Evolutionary conservation across 73 alveolate species (phyloP).

Genomic region (Halteria grandinella): DNA sequence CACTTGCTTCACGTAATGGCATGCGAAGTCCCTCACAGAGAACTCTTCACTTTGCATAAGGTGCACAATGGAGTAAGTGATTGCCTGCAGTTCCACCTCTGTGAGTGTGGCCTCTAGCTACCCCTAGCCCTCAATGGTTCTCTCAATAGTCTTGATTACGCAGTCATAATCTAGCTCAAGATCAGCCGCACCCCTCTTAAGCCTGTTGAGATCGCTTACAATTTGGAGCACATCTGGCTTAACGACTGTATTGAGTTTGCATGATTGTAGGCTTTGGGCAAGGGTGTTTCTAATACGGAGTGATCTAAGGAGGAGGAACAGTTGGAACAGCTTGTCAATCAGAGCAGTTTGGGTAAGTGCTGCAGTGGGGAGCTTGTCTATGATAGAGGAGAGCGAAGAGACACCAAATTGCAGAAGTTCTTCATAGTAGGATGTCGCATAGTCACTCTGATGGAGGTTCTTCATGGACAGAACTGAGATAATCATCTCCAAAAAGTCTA

Average conservation of each 20-base stretch:
- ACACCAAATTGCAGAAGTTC: not conserved
- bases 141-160: constrained; percentile 20
- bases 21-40: constrained; percentile 24
- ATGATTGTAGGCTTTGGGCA: constrained; percentile 4
- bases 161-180: constrained; percentile 36
- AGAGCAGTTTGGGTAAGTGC: not conserved
- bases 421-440: not conserved
- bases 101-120: not conserved
- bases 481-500: constrained; percentile 40
- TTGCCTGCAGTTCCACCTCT: not conserved
- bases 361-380: not conserved
- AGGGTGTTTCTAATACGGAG: constrained; percentile 21
- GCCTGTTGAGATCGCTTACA: not conserved
- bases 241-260: too few relatives aligned
- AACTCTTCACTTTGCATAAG: constrained; percentile 27
- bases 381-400: not conserved
- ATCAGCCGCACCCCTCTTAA: constrained; percentile 47
- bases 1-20: not conserved
- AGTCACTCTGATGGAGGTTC: not conserved
- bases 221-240: too few relatives aligned
- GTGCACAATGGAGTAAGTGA: constrained; percentile 9
- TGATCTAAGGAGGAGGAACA: constrained; percentile 21
- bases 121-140: not conserved
- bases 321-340: not conserved
- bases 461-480: not conserved